Conservation (phyloP, 768 basidiomycete species). For the Hygrophorus russula region DNA sequence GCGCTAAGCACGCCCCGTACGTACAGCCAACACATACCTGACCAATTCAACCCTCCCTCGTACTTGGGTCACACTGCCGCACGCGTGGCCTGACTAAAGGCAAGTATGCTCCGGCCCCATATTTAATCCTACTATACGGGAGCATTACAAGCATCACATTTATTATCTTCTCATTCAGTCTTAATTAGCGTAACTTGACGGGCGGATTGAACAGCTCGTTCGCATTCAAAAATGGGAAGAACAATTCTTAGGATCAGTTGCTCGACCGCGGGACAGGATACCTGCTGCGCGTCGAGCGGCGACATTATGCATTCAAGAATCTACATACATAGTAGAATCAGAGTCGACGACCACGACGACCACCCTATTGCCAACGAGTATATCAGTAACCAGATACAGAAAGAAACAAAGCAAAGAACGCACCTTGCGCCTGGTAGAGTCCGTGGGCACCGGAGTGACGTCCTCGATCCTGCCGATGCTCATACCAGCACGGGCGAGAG, state of each 20-base stretch:
- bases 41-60: too few relatives aligned
- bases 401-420: conserved; percentile 11
- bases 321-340: conserved; percentile 28
- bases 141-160: too few relatives aligned
- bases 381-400: conserved; percentile 1
- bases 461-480: conserved; percentile 97
- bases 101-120: too few relatives aligned
- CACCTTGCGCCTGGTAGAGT: conserved; percentile 95
- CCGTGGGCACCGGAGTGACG: conserved; percentile 94
- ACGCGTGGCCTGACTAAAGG: too few relatives aligned
- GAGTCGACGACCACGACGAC: conserved; percentile 97
- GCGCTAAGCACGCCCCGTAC: too few relatives aligned
- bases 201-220: not conserved
- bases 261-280: conserved; percentile 74
- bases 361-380: conserved; percentile 50
- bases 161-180: too few relatives aligned
- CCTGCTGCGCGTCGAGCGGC: conserved; percentile 84
- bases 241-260: conserved; percentile 31
- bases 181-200: too few relatives aligned
- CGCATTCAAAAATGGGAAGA: conserved; percentile 9
- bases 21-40: too few relatives aligned
- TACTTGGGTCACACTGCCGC: too few relatives aligned
- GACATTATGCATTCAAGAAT: conserved; percentile 46
- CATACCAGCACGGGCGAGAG: conserved; percentile 97
- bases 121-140: too few relatives aligned